Evolutionary conservation across 352 stramenopile genomes (phyloP).

Genomic region (Phytophthora kernoviae): DNA sequence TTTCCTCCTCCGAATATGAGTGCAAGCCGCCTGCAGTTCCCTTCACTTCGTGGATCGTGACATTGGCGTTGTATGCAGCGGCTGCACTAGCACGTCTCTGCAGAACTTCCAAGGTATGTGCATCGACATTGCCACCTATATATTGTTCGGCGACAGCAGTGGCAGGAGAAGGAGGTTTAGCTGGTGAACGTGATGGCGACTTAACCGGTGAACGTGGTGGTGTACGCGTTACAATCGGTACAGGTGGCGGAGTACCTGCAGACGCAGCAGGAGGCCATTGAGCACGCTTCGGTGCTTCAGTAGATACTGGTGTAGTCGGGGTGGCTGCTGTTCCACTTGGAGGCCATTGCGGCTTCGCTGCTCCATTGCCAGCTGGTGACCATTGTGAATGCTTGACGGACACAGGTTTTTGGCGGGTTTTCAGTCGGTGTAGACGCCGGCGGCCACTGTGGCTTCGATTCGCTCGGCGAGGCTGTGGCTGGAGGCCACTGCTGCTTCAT

Average conservation of each 20-base stretch:
- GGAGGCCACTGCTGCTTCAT: constrained; percentile 47
- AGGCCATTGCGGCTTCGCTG: constrained; percentile 52
- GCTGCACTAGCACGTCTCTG: constrained; percentile 68
- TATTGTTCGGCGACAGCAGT: constrained; percentile 12
- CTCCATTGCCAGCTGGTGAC: constrained; percentile 16
- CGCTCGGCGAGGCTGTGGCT: constrained; percentile 18
- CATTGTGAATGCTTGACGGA: constrained; percentile 21
- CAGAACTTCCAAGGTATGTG: constrained; percentile 59
- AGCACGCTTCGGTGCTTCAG: constrained; percentile 39
- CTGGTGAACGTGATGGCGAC: constrained; percentile 24
- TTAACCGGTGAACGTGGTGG: constrained; percentile 28
- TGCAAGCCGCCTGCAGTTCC: constrained; percentile 78
- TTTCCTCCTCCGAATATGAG: constrained; percentile 92
- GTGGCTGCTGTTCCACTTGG: constrained; percentile 17
- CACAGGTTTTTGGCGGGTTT: constrained; percentile 24
- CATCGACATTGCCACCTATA: constrained; percentile 33
- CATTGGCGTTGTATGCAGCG: constrained; percentile 60
- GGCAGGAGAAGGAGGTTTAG: constrained; percentile 15
- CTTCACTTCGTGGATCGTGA: constrained; percentile 83
- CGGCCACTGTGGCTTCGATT: constrained; percentile 34
- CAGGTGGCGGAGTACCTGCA: neutral
- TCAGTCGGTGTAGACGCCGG: constrained; percentile 24
- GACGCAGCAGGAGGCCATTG: constrained; percentile 53
- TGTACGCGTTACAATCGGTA: neutral
- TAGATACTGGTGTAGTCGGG: neutral